These are phyloP conservation scores for Chlamydomonas incerta DNA, from an alignment of 139 green algal genomes.

Conservation along the genomic window DNA sequence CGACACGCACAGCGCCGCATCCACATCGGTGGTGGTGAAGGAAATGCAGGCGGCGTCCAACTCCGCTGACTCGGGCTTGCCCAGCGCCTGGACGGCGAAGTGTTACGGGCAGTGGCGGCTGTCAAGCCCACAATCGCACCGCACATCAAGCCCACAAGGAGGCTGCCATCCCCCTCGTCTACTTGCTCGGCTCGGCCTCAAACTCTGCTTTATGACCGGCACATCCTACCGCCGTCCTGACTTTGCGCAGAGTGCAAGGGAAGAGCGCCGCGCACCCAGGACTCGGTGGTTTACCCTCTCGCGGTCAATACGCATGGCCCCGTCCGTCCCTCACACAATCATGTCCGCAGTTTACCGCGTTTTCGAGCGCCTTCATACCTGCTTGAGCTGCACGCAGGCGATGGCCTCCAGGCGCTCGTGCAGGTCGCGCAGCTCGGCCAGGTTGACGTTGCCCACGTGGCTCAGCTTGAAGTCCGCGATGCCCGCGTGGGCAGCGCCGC, in stretches of 20 bases:
- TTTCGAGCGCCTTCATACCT: slow-evolving; percentile 1
- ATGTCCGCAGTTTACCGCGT: too few species aligned
- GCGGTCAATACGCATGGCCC: too few species aligned
- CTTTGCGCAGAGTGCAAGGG: too few species aligned
- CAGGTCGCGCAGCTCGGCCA: slow-evolving; percentile 50
- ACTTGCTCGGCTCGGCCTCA: too few species aligned
- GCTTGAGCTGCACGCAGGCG: slow-evolving; percentile 36
- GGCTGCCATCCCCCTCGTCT: too few species aligned
- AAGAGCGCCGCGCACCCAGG: too few species aligned
- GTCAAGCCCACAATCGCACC: not conserved
- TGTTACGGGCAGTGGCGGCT: not conserved
- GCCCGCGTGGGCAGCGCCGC: not conserved
- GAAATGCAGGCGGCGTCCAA: slow-evolving; percentile 52
- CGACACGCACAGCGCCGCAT: slow-evolving; percentile 50
- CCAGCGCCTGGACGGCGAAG: slow-evolving; percentile 12
- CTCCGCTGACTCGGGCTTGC: not conserved
- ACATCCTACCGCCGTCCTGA: too few species aligned
- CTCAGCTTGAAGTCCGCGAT: slow-evolving; percentile 31
- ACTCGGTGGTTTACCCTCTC: too few species aligned
- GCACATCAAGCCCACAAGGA: too few species aligned
- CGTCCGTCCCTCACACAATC: too few species aligned
- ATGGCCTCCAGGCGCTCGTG: slow-evolving; percentile 47
- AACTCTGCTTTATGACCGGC: too few species aligned
- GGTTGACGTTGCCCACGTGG: slow-evolving; percentile 32
- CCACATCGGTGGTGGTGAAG: slow-evolving; percentile 59